Evolutionary conservation across 768 basidiomycete genomes (phyloP).

Genomic region (Hortiboletus flavorubellus): DNA sequence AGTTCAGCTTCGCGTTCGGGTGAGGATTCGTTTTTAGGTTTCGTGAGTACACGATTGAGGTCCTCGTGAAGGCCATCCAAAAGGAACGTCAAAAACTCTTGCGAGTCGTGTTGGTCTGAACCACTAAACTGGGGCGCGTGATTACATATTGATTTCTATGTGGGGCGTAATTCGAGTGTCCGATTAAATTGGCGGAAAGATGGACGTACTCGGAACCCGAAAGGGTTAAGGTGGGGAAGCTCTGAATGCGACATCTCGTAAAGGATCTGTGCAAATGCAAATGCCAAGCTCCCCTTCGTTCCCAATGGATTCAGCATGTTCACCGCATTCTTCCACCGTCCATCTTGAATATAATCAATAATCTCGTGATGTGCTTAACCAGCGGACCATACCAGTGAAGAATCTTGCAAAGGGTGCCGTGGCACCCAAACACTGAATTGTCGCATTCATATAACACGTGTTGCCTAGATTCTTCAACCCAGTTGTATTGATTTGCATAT

Average conservation of each 20-base stretch:
- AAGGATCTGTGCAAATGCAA: constrained; percentile 79
- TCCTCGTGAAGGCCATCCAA: constrained; percentile 92
- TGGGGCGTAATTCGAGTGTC: constrained; percentile 13
- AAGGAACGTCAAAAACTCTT: constrained; percentile 93
- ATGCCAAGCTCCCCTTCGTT: constrained; percentile 78
- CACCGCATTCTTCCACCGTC: constrained; percentile 76
- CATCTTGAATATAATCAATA: constrained; percentile 44
- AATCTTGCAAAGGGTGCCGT: constrained; percentile 91
- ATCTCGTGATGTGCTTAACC: neutral
- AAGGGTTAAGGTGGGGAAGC: constrained; percentile 76
- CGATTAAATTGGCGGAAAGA: constrained; percentile 19
- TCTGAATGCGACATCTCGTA: constrained; percentile 88
- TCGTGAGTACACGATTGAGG: constrained; percentile 77
- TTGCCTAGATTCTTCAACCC: constrained; percentile 95
- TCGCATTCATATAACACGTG: constrained; percentile 99
- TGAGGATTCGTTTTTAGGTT: constrained; percentile 59
- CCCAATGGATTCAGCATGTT: constrained; percentile 86
- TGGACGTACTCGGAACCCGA: constrained; percentile 74
- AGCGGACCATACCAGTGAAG: constrained; percentile 66
- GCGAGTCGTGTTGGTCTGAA: constrained; percentile 93
- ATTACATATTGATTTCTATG: constrained; percentile 54
- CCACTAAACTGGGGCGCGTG: constrained; percentile 75
- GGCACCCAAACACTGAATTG: constrained; percentile 93
- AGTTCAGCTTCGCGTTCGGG: constrained; percentile 85
- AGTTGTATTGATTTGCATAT: constrained; percentile 71